phyloP scores from a whole-genome alignment of 257 asterid genomes.

The Nemophila menziesii region DNA sequence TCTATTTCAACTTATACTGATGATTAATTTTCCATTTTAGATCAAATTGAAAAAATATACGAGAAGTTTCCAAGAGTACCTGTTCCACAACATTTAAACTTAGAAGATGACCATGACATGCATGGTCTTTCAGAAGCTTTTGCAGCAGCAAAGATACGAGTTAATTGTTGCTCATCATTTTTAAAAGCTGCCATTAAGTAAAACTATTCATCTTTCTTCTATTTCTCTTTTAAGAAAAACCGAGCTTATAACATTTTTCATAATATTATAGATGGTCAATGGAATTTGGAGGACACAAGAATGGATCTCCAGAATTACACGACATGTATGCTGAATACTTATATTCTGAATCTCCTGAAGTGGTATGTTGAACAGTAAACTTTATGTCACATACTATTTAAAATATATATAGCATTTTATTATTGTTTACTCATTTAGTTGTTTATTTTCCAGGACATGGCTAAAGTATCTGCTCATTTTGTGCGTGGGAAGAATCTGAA shows the following conservation, averaged over 20 bases:
- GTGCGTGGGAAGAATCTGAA: conserved; percentile 74
- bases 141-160: conserved; percentile 85
- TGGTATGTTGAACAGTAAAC: conserved; percentile 34
- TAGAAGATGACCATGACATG: conserved; percentile 71
- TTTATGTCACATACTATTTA: too few species aligned
- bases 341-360: conserved; percentile 82
- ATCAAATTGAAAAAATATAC: conserved; percentile 65
- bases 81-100: conserved; percentile 79
- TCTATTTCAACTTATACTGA: too few species aligned
- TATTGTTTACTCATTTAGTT: too few species aligned
- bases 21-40: conserved; percentile 33
- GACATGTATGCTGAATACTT: conserved; percentile 90
- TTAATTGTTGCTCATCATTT: conserved; percentile 79
- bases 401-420: too few species aligned
- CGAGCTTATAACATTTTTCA: too few species aligned
- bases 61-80: conserved; percentile 66
- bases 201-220: conserved; percentile 14
- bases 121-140: conserved; percentile 78
- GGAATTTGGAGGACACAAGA: conserved; percentile 65
- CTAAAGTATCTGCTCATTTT: conserved; percentile 74
- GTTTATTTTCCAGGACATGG: conserved; percentile 63
- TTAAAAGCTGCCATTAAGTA: conserved; percentile 79
- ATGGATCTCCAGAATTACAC: conserved; percentile 85
- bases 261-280: conserved; percentile 89
- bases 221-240: conserved; percentile 15